A percentile compares a stretch with the other conserved stretches of the same genome.
These are phyloP conservation scores for Trichophyton equinum DNA, from an alignment of 2,329 filamentous ascomycete species.

Conservation along the genomic window DNA sequence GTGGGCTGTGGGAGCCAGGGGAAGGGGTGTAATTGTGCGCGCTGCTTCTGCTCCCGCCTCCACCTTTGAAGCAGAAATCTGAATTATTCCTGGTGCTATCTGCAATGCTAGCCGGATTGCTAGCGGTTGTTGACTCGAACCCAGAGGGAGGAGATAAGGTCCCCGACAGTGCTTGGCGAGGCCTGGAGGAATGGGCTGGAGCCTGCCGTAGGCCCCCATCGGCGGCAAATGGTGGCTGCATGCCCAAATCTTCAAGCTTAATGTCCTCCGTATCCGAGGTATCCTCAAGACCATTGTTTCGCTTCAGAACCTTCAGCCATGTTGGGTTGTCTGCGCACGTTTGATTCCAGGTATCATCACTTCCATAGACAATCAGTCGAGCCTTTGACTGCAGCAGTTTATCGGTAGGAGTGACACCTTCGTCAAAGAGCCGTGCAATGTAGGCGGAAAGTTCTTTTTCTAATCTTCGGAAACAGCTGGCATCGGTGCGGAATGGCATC, in stretches of 20 bases:
- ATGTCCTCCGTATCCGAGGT: conserved; percentile 23
- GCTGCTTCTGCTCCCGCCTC: neutral
- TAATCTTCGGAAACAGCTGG: conserved; percentile 32
- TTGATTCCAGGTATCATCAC: conserved; percentile 25
- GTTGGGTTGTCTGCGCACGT: conserved; percentile 36
- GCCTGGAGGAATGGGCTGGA: conserved; percentile 22
- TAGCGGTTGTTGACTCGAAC: conserved; percentile 25
- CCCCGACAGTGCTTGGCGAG: conserved; percentile 16
- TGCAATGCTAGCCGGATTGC: conserved; percentile 19
- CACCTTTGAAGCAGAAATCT: conserved; percentile 15
- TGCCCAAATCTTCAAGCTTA: conserved; percentile 27
- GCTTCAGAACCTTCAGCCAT: conserved; percentile 36
- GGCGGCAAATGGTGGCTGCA: conserved; percentile 33
- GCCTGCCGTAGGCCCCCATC: conserved; percentile 25
- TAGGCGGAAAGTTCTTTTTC: conserved; percentile 30
- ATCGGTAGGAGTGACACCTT: conserved; percentile 26
- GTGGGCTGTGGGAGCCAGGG: conserved; percentile 13
- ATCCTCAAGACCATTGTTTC: conserved; percentile 28
- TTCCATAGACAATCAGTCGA: conserved; percentile 20
- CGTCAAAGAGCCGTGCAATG: conserved; percentile 23
- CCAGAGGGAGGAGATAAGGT: conserved; percentile 18
- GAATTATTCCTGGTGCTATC: conserved; percentile 22
- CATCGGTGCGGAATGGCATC: conserved; percentile 23
- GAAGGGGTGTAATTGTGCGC: conserved; percentile 15
- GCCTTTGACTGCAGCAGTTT: conserved; percentile 22